Evolutionary conservation across 148 eudicot genomes (phyloP), one percentile per base, ranked within the genome.

Genomic region (Hydrangea macrophylla): DNA sequence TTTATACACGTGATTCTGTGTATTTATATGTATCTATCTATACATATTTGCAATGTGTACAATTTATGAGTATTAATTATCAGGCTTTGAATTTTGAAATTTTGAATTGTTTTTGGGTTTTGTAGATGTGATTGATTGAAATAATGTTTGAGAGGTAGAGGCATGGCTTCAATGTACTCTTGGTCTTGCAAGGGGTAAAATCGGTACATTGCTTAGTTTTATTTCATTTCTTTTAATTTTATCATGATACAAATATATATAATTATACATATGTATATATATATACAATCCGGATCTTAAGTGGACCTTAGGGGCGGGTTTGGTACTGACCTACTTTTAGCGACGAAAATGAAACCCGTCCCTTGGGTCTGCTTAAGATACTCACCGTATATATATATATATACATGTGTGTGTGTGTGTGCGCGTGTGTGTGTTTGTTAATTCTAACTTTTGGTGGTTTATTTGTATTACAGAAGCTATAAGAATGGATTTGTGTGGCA

Each of bases 111-210:
- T 53, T 6, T 18, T 58, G 31, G 35, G 23, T 45, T 50, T 8
- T 82, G 86, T 67, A 93, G 98, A 93, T 78, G 95, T 93, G 70
- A 88, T 88, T 36, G 86, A 88, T 53, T 86, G 80, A 89, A 86
- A 90, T 30, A 93, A 90, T 73, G 75, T 59, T 55, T 93, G 67
- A 77, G 98, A 82, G 98, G 98, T 48, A 82, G 88, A 66, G 95
- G 98, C 20, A 93, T 93, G 95, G 95, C 96, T 72, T 83, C 96
- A 9, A 72, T 77, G 83, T 93, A 93, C 61, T 90, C 98, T 5
- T 93, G 98, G 98, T 93, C 98, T 23, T 93, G 92, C 92, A 93
- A 93, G 83, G 90, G 98, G 98, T 93, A 67, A 81, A 61, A 27
- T 13, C 48, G 11, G 17, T 37, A 45, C 42, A 33, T 7, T 60